Evolutionary conservation across 306 rosid species (phyloP), one percentile per base, ranked within the genome.

Genomic region (Canavalia ensiformis): DNA sequence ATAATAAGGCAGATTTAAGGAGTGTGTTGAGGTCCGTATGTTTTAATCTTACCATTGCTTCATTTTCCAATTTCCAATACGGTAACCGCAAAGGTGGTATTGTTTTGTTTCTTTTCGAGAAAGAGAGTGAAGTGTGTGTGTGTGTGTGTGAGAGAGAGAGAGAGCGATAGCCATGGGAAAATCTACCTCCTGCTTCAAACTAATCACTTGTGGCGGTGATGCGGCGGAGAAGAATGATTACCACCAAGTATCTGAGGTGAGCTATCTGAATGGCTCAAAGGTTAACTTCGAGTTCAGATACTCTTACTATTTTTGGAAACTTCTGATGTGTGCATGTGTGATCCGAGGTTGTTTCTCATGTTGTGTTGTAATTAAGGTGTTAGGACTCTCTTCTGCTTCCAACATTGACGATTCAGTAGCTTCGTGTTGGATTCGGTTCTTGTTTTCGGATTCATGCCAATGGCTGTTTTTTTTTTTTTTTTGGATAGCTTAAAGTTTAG

Each of bases 131-230:
- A 9, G 9, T 25, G 34, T 25, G 81, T 8, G 81, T 63, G 54
- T 45, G 66, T 37, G 59, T 68, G 81, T 8, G 81, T 63, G 54
- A 28, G 81, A 60, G 68, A 54, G 66, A 57, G 45, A 30, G 56
- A 31, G 41, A 51, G 5, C 10, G 47, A 66, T 59, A 82, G 51
- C 51, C 54, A 92, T 92, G 98, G 94, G 86, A 68, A 94, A 88
- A 86, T 69, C 98, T 46, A 80, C 83, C 46, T 90, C 97, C n/a
- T 94, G 98, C 88, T 89, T 94, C 88, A 91, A 90, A 70, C 85
- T 94, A 66, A 90, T 94, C 74, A 57, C 94, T 2, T 94, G 98
- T 84, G 92, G 94, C 69, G 57, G 90, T 75, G 94, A 86, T 75
- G 84, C 89, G 4, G 85, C 87, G 34, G 91, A 88, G 30, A 85